phyloP scores from a whole-genome alignment of 2,329 filamentous ascomycete species.

The Scortechinia acanthostroma region DNA sequence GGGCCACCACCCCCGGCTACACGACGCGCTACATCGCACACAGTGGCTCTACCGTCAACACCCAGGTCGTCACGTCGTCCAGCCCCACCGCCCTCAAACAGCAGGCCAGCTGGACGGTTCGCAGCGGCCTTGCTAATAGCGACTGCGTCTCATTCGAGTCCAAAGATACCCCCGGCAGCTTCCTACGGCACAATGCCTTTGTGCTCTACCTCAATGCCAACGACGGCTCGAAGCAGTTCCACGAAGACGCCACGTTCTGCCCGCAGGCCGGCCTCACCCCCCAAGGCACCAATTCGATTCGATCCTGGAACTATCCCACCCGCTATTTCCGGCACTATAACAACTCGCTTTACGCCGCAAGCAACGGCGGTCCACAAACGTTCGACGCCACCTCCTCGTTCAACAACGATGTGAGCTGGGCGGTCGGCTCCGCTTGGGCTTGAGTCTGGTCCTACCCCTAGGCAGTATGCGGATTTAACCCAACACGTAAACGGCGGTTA shows the following conservation, averaged over 20 bases:
- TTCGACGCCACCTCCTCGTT: neutral
- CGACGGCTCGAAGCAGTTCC: slow-evolving; percentile 46
- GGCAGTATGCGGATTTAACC: too few species aligned
- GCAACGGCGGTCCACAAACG: slow-evolving; percentile 12
- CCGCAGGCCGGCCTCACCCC: slow-evolving; percentile 40
- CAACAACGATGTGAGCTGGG: neutral
- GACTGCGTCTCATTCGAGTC: slow-evolving; percentile 57
- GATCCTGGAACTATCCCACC: slow-evolving; percentile 53
- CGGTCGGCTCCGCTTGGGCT: too few species aligned
- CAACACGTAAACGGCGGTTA: too few species aligned
- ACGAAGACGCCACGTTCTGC: slow-evolving; percentile 59
- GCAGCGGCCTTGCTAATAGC: slow-evolving; percentile 43
- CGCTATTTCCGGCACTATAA: slow-evolving; percentile 47
- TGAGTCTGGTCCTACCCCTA: too few species aligned
- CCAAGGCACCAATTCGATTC: slow-evolving; percentile 38
- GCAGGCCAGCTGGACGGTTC: slow-evolving; percentile 43
- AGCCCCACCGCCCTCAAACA: slow-evolving; percentile 38
- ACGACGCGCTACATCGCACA: slow-evolving; percentile 46
- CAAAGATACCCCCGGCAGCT: slow-evolving; percentile 46
- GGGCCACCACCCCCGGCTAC: slow-evolving; percentile 43
- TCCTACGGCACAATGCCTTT: slow-evolving; percentile 46
- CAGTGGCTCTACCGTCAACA: slow-evolving; percentile 38
- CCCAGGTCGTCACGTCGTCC: slow-evolving; percentile 41
- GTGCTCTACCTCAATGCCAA: slow-evolving; percentile 36
- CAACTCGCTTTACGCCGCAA: slow-evolving; percentile 16